Evolutionary conservation across 345 rosid species (phyloP).

Genomic region (Populus nigra): DNA sequence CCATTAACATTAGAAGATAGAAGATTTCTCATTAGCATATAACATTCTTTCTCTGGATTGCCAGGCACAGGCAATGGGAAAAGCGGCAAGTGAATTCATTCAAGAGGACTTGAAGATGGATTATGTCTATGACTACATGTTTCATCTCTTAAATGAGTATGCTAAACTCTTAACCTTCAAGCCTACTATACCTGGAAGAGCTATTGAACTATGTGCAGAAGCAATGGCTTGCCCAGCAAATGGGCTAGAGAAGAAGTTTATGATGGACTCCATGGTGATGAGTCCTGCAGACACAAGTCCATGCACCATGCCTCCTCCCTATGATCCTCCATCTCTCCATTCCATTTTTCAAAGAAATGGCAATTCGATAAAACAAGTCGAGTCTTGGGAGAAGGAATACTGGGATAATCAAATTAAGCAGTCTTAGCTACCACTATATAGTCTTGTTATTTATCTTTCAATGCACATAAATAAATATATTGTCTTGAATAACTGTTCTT

Average conservation of each 20-base stretch:
- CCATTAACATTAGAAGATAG: too few relatives aligned
- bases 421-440: not conserved
- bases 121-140: conserved; percentile 33
- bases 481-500: not conserved
- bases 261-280: conserved; percentile 28
- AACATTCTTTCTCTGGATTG: not conserved
- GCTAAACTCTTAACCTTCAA: conserved; percentile 27
- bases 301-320: conserved; percentile 28
- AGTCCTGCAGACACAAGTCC: conserved; percentile 20
- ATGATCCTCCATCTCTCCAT: conserved; percentile 18
- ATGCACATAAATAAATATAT: not conserved
- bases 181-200: conserved; percentile 21
- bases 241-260: conserved; percentile 24
- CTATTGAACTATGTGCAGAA: conserved; percentile 21
- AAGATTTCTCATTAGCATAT: too few relatives aligned
- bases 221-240: conserved; percentile 18
- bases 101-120: conserved; percentile 28
- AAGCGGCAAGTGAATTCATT: conserved; percentile 28
- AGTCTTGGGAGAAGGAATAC: conserved; percentile 16
- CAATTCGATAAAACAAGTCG: conserved; percentile 15
- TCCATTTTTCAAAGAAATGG: conserved; percentile 10
- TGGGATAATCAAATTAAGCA: conserved; percentile 16
- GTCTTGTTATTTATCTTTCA: not conserved
- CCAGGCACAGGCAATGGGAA: conserved; percentile 31
- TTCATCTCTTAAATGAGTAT: conserved; percentile 28